phyloP scores from a whole-genome alignment of 2,329 filamentous ascomycete species.

The Penicillium brevicompactum region DNA sequence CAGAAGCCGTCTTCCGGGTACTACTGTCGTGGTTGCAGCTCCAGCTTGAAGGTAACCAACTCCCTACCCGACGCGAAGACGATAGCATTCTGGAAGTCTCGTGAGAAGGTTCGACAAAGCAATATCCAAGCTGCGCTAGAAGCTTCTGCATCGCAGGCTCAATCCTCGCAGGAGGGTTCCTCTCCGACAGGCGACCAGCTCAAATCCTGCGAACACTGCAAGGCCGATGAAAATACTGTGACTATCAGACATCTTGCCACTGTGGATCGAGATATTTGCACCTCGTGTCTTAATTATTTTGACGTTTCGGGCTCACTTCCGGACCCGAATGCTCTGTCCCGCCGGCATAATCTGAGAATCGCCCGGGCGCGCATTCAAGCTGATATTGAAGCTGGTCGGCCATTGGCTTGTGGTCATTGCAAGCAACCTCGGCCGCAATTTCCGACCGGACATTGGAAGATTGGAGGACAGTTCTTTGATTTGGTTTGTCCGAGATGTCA shows the following conservation, averaged over 20 bases:
- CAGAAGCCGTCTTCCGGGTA: conserved; percentile 1
- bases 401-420: neutral
- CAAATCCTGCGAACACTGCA: neutral
- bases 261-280: neutral
- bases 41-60: neutral
- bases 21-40: conserved; percentile 8
- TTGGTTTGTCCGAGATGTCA: neutral
- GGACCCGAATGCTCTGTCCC: neutral
- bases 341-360: neutral
- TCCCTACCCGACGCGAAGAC: neutral
- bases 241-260: neutral
- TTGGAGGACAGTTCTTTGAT: neutral
- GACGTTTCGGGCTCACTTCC: neutral
- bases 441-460: neutral
- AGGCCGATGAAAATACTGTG: neutral
- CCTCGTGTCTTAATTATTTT: neutral
- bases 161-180: neutral
- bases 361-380: neutral
- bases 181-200: neutral
- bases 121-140: neutral
- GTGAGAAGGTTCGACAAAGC: conserved; percentile 3
- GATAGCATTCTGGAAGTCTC: conserved; percentile 1
- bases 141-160: neutral
- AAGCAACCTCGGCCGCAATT: neutral
- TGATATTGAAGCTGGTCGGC: neutral